Percentiles rank a stretch among this genome's conserved stretches.
phyloP scores from a whole-genome alignment of 768 basidiomycete species.

The Cyclocybe aegerita region DNA sequence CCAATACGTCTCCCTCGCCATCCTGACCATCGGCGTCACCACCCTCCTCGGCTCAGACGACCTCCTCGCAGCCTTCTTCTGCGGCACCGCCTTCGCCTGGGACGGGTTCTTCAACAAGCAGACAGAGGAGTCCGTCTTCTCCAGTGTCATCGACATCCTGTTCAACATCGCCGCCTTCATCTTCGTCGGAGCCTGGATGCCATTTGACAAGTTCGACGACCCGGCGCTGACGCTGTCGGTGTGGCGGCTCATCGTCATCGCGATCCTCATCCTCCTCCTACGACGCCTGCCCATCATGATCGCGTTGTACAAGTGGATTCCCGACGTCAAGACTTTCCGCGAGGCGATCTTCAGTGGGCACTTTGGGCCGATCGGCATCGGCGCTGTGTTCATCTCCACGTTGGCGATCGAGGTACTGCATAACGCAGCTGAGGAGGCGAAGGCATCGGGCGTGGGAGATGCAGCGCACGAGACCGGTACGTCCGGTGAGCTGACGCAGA shows the following conservation, averaged over 20 bases:
- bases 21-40: constrained; percentile 82
- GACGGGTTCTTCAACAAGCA: constrained; percentile 92
- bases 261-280: constrained; percentile 78
- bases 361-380: constrained; percentile 88
- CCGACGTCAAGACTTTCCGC: constrained; percentile 91
- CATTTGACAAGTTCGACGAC: constrained; percentile 79
- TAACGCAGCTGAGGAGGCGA: constrained; percentile 38
- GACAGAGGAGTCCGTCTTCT: constrained; percentile 94
- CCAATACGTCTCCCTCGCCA: constrained; percentile 82
- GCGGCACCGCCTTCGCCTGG: constrained; percentile 96
- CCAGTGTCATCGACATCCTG: constrained; percentile 91
- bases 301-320: constrained; percentile 87
- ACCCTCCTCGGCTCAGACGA: constrained; percentile 91
- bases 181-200: constrained; percentile 97
- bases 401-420: constrained; percentile 66
- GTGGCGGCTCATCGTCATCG: constrained; percentile 84
- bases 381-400: constrained; percentile 93
- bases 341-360: constrained; percentile 96
- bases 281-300: constrained; percentile 85
- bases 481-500: constrained; percentile 31
- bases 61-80: constrained; percentile 90
- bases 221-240: constrained; percentile 65
- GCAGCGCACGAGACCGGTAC: constrained; percentile 10
- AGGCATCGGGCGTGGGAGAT: constrained; percentile 12
- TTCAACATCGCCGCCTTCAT: constrained; percentile 97